Conservation (phyloP, 306 rosid genomes). For the Pyrus betulifolia region DNA sequence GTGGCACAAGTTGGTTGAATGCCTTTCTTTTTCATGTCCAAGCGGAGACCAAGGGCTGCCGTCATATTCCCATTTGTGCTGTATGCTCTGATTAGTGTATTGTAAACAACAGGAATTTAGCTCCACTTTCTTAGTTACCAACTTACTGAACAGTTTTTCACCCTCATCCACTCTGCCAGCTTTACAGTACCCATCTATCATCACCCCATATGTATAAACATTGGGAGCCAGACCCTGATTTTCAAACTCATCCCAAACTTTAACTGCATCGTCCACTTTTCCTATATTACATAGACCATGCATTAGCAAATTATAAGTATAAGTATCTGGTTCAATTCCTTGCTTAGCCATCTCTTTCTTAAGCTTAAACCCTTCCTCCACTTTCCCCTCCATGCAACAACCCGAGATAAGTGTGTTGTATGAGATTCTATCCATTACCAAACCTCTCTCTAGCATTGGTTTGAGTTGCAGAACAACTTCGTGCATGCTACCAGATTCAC, state of each 20-base stretch:
- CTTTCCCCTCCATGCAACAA: constrained; percentile 44
- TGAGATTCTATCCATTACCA: constrained; percentile 47
- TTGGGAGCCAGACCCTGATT: constrained; percentile 44
- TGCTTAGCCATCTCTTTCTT: constrained; percentile 48
- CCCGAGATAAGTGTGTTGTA: constrained; percentile 66
- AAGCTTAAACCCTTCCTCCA: constrained; percentile 43
- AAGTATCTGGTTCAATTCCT: constrained; percentile 51
- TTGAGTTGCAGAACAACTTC: constrained; percentile 29
- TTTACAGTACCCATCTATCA: constrained; percentile 56
- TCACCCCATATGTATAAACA: constrained; percentile 55
- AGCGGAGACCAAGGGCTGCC: constrained; percentile 50
- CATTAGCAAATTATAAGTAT: constrained; percentile 55
- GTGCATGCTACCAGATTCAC: constrained; percentile 40
- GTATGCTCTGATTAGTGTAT: constrained; percentile 48
- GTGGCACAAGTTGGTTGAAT: constrained; percentile 44
- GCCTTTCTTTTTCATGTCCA: constrained; percentile 48
- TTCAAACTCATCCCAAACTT: constrained; percentile 46
- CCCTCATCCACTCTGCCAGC: constrained; percentile 52
- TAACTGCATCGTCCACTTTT: constrained; percentile 42
- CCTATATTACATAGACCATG: constrained; percentile 49
- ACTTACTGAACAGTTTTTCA: constrained; percentile 34
- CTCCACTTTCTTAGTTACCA: constrained; percentile 43
- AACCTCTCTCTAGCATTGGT: constrained; percentile 50
- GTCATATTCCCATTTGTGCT: constrained; percentile 35
- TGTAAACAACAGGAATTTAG: constrained; percentile 53